These are phyloP conservation scores for Cytospora piceicola DNA, from an alignment of 2,329 filamentous ascomycete species.

Conservation along the genomic window DNA sequence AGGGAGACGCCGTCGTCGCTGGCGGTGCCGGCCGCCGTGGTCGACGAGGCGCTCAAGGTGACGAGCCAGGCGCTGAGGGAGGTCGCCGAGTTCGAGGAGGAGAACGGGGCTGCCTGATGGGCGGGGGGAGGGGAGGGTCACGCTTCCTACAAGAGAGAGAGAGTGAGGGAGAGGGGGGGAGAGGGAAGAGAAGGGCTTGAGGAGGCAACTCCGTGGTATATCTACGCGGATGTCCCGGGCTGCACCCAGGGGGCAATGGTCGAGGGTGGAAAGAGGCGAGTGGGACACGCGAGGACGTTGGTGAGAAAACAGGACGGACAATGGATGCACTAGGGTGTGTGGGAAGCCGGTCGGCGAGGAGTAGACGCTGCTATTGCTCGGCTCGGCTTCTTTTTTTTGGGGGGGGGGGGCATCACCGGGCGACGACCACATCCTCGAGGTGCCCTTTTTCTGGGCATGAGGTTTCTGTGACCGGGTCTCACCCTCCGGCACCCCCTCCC, in stretches of 20 bases:
- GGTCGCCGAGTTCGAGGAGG: slow-evolving; percentile 47
- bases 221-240: no score
- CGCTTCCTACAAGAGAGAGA: no score
- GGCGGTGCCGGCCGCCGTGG: slow-evolving; percentile 61
- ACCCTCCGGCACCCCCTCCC: not conserved
- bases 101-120: slow-evolving; percentile 31
- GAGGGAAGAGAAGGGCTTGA: no score
- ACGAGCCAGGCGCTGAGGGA: slow-evolving; percentile 62
- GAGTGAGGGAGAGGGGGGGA: no score
- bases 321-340: not conserved
- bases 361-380: not conserved
- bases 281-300: no score
- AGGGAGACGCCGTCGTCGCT: slow-evolving; percentile 43
- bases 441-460: no score
- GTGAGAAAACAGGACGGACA: not conserved
- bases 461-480: not conserved
- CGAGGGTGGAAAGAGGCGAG: not conserved
- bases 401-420: no score
- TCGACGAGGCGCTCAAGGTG: slow-evolving; percentile 64
- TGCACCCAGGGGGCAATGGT: no score
- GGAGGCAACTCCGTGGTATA: no score
- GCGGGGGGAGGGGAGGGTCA: no score
- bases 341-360: not conserved
- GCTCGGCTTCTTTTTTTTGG: no score
- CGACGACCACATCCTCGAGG: no score